Conservation (phyloP, 305 asterid genomes). For the Fraxinus nigra region DNA sequence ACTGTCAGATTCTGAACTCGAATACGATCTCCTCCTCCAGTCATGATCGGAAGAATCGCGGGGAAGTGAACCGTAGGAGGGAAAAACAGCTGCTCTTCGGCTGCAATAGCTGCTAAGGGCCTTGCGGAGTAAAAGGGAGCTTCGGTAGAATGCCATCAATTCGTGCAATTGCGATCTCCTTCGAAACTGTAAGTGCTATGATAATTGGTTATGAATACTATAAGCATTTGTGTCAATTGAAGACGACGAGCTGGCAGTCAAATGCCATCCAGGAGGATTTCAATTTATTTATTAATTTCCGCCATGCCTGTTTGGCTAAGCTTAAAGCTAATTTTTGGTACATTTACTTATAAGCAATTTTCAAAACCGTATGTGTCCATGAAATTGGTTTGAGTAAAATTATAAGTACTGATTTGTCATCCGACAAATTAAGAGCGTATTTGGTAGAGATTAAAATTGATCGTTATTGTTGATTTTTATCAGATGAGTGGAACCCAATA, state of each 20-base stretch:
- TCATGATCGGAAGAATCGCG: constrained; percentile 23
- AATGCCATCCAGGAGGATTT: not conserved
- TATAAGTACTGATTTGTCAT: not conserved
- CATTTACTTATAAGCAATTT: not conserved
- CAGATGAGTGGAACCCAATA: too few species aligned
- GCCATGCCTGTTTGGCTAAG: not conserved
- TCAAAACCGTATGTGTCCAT: not conserved
- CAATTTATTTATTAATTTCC: not conserved
- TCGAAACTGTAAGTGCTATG: not conserved
- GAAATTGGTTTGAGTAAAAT: too few species aligned
- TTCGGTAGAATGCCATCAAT: constrained; percentile 45
- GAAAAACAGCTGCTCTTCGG: constrained; percentile 26
- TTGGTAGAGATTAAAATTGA: too few species aligned
- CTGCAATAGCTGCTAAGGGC: constrained; percentile 19
- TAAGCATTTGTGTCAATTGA: not conserved
- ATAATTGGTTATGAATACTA: not conserved
- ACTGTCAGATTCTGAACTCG: constrained; percentile 33
- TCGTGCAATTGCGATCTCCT: constrained; percentile 5
- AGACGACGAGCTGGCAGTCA: not conserved
- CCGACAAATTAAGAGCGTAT: not conserved
- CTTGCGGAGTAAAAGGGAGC: constrained; percentile 40
- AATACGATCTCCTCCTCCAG: constrained; percentile 33
- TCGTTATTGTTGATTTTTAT: too few species aligned
- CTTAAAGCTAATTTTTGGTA: not conserved
- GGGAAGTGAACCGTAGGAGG: constrained; percentile 21